A percentile compares a stretch with the other conserved stretches of the same genome.
These are phyloP conservation scores for Fusarium illudens DNA, from an alignment of 2,329 filamentous ascomycete species.

Conservation along the genomic window DNA sequence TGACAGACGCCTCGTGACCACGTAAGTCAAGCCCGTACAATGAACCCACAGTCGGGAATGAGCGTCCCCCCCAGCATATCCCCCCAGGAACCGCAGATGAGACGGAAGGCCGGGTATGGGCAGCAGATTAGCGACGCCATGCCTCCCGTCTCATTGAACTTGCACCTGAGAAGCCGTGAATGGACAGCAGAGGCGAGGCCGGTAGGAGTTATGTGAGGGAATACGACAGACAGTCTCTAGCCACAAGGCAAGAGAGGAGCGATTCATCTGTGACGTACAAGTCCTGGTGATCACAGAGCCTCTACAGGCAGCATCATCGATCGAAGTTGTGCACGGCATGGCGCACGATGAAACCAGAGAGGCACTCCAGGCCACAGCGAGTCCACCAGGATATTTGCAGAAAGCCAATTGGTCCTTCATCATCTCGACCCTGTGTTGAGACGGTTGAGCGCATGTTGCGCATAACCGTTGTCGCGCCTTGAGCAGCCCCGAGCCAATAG, in stretches of 20 bases:
- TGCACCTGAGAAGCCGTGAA: background rate
- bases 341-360: conserved; percentile 20
- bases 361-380: conserved; percentile 20
- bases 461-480: conserved; percentile 60
- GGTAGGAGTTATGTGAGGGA: background rate
- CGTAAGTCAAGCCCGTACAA: background rate
- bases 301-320: conserved; percentile 18
- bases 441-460: conserved; percentile 63
- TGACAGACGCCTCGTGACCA: conserved; percentile 2
- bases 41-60: background rate
- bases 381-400: conserved; percentile 47
- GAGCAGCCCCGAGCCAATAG: conserved; percentile 52
- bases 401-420: conserved; percentile 54
- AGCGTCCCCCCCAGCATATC: background rate
- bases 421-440: conserved; percentile 56
- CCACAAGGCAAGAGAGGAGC: conserved; percentile 7
- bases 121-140: conserved; percentile 4
- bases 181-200: conserved; percentile 4
- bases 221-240: conserved; percentile 2
- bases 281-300: conserved; percentile 9
- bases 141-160: background rate
- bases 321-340: conserved; percentile 24
- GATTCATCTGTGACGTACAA: conserved; percentile 21
- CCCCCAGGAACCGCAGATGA: background rate
- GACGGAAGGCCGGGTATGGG: background rate